Conservation (phyloP, 306 rosid species). For the Trifolium subterraneum region DNA sequence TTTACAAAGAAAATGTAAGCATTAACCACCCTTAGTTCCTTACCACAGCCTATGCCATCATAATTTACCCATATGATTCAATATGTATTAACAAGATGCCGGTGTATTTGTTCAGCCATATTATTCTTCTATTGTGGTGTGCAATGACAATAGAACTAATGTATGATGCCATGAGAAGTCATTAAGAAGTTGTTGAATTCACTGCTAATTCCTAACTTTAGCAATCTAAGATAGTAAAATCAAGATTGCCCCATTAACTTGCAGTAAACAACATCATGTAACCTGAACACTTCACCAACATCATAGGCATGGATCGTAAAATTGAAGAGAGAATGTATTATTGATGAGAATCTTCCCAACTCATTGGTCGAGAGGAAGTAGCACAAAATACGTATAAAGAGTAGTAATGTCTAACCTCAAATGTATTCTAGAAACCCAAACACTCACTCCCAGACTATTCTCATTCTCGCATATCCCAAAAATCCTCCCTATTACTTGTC, state of each 20-base stretch:
- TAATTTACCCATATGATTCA: neutral
- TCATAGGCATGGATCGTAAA: no score
- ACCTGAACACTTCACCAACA: no score
- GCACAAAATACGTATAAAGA: neutral
- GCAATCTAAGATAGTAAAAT: neutral
- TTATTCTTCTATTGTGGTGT: neutral
- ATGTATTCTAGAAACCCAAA: neutral
- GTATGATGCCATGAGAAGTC: neutral
- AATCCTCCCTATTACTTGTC: neutral
- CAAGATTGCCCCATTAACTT: no score
- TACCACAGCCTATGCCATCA: neutral
- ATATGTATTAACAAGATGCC: neutral
- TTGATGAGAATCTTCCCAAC: neutral
- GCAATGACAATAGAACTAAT: neutral
- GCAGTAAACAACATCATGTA: no score
- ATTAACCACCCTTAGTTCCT: neutral
- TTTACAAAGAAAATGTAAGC: neutral
- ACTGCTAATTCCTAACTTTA: neutral
- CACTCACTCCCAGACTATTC: neutral
- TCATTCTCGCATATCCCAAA: neutral
- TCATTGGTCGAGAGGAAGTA: neutral
- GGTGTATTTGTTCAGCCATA: neutral
- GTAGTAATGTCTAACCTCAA: conserved; percentile 5
- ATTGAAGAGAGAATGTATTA: no score
- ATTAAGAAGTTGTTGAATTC: neutral